phyloP scores from a whole-genome alignment of 1,284 basidiomycete genomes.

The Puccinia coronata region DNA sequence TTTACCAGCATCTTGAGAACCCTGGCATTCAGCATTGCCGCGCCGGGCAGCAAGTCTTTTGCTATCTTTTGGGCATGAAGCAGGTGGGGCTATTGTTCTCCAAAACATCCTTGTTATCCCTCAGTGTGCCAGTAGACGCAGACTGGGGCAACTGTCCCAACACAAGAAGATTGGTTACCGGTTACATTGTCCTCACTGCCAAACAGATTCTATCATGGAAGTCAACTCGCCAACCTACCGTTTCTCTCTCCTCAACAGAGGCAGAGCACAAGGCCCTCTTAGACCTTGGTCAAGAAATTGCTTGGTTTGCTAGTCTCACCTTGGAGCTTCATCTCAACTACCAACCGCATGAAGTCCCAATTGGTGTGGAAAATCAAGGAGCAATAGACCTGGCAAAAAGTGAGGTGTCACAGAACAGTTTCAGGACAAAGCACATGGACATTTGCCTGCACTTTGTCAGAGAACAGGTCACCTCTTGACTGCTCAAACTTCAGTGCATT shows the following conservation, averaged over 20 bases:
- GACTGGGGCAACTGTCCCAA: too few relatives aligned
- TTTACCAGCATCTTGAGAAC: conserved; percentile 15
- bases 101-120: not conserved
- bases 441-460: not conserved
- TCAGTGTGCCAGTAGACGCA: too few relatives aligned
- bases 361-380: not conserved
- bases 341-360: not conserved
- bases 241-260: not conserved
- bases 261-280: not conserved
- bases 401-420: not conserved
- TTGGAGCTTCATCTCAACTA: not conserved
- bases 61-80: too few relatives aligned
- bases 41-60: not conserved
- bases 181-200: not conserved
- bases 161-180: too few relatives aligned
- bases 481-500: not conserved
- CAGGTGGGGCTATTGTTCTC: too few relatives aligned
- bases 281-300: not conserved
- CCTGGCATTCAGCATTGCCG: not conserved
- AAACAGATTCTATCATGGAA: not conserved
- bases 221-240: not conserved
- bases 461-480: not conserved
- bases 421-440: conserved; percentile 16
- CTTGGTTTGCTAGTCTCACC: not conserved
- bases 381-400: not conserved